A percentile compares a stretch with the other conserved stretches of the same genome.
phyloP scores from a whole-genome alignment of 306 rosid genomes.

The Glycine latifolia region DNA sequence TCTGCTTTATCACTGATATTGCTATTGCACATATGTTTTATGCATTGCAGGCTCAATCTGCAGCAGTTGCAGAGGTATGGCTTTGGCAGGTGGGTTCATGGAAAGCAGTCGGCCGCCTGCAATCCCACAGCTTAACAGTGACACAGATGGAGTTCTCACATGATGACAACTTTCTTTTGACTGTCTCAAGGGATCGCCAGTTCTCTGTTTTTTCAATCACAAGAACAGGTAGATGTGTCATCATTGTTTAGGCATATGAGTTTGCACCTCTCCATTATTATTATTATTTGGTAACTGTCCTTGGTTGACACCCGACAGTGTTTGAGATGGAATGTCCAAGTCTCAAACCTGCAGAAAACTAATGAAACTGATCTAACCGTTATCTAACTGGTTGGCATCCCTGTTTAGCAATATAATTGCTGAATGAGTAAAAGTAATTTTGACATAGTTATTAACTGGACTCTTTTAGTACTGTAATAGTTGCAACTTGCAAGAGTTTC shows the following conservation, averaged over 20 bases:
- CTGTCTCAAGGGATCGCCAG: conserved; percentile 97
- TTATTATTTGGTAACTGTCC: not conserved
- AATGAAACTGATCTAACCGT: conserved; percentile 1
- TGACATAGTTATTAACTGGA: not conserved
- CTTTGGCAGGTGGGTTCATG: conserved; percentile 95
- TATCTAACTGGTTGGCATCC: not conserved
- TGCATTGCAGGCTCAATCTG: conserved; percentile 81
- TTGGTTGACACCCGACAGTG: not conserved
- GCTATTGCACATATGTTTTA: conserved; percentile 14
- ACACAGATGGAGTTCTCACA: conserved; percentile 90
- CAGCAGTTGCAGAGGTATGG: conserved; percentile 88
- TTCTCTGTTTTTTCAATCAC: conserved; percentile 75
- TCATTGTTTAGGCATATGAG: conserved; percentile 15
- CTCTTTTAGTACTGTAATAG: not conserved
- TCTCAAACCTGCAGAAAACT: not conserved
- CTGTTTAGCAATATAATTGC: not conserved
- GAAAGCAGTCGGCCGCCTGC: conserved; percentile 87
- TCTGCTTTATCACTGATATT: conserved; percentile 25
- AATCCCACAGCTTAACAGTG: conserved; percentile 88
- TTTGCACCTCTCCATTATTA: not conserved
- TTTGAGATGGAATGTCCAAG: not conserved
- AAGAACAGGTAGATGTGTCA: conserved; percentile 63
- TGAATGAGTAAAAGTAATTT: conserved; percentile 11
- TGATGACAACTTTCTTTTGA: conserved; percentile 77
- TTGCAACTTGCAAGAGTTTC: conserved; percentile 18